Evolutionary conservation across 1,139 yeast species (phyloP), one percentile per base, ranked within the genome.

Genomic region (Spencermartinsiella ligniputridi): DNA sequence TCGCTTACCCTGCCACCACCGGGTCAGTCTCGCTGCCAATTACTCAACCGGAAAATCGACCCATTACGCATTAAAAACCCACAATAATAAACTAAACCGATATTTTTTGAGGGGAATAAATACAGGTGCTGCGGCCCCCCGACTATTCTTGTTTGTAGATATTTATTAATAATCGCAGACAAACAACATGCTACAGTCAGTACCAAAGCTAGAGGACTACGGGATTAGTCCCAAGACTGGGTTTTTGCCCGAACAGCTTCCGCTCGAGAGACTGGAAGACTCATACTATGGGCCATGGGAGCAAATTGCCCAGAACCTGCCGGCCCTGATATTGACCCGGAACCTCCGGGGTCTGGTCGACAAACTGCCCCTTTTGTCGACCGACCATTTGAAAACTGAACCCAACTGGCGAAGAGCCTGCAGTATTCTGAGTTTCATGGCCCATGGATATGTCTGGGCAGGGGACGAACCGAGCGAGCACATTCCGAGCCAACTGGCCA

Each of bases 401-500:
- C 69, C 71, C 17, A 81, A 88, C 54, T 72, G 75, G 61, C 76
- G 95, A 59, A 74, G 97, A 53, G 96, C 96, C 0, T 86, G 85
- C 63, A 80, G 84, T 17, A 70, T 87, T 2, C 70, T 90, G 24
- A 81, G 92, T 9, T 89, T 89, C 57, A 64, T 90, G 45, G 77
- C 87, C 5, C 96, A 90, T 63, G 95, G 94, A 1, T 90, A 90
- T 60, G 81, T 90, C 18, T 90, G 97, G 97, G 78, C 79, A 24
- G 81, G 80, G 37, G 75, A 72, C 36, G 46, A 42, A 15, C 85
- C 96, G 5, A 63, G 70, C n/a, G 83, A 83, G 52, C 72, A 66
- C 42, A 62, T 90, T 15, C 97, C 97, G 0, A 67, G 61, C 39
- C 79, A 78, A 50, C 61, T 90, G 20, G 82, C 96, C 0, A 67